Conservation (phyloP, 768 basidiomycete species). For the Boletellus ananiceps region DNA sequence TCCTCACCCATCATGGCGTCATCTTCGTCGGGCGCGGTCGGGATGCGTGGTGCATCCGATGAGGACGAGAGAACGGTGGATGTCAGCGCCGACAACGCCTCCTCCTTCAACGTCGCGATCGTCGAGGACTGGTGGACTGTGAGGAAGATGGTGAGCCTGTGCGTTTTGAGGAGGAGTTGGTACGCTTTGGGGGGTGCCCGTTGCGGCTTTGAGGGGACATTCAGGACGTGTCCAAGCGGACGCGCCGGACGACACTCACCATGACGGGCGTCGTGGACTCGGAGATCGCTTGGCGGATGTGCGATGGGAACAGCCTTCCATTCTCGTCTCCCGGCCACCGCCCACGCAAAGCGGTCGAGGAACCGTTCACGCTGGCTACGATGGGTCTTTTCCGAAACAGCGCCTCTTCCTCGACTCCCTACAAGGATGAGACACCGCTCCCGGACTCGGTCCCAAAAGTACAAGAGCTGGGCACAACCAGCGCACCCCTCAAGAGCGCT, state of each 20-base stretch:
- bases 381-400: slow-evolving; percentile 55
- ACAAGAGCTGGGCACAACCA: slow-evolving; percentile 82
- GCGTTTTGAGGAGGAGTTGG: slow-evolving; percentile 67
- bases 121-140: slow-evolving; percentile 51
- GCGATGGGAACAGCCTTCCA: slow-evolving; percentile 24
- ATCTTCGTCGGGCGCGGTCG: slow-evolving; percentile 28
- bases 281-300: neutral
- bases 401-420: slow-evolving; percentile 44
- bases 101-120: slow-evolving; percentile 55
- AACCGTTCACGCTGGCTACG: slow-evolving; percentile 18
- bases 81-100: slow-evolving; percentile 57
- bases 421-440: slow-evolving; percentile 62
- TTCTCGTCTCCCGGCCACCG: slow-evolving; percentile 16
- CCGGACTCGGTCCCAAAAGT: slow-evolving; percentile 71
- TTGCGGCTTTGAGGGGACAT: slow-evolving; percentile 38
- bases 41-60: slow-evolving; percentile 27
- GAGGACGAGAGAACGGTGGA: slow-evolving; percentile 38
- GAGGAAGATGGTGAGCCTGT: slow-evolving; percentile 63
- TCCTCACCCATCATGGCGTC: slow-evolving; percentile 18
- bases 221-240: neutral
- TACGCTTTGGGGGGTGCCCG: slow-evolving; percentile 57
- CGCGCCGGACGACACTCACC: slow-evolving; percentile 11
- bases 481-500: slow-evolving; percentile 92
- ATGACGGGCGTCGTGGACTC: slow-evolving; percentile 4
- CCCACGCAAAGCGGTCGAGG: slow-evolving; percentile 8